Evolutionary conservation across 176 grass and related monocot genomes (phyloP).

Genomic region (Lolium perenne): DNA sequence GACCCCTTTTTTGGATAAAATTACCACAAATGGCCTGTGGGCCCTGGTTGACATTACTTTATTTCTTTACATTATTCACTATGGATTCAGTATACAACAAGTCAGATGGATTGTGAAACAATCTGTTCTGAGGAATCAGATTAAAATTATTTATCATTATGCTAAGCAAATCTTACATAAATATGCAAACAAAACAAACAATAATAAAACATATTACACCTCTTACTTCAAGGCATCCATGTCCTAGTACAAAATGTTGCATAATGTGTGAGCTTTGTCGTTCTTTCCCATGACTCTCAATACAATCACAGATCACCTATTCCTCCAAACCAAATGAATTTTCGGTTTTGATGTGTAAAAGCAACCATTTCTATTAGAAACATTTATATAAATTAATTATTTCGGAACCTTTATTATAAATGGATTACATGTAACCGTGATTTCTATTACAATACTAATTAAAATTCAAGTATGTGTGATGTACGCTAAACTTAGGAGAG

Average conservation of each 20-base stretch:
- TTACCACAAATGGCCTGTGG: neutral
- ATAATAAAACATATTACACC: neutral
- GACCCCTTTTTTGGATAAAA: neutral
- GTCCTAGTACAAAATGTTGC: too few species aligned
- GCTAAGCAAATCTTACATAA: neutral
- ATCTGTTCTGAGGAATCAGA: neutral
- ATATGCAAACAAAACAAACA: neutral
- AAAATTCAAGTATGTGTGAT: too few species aligned
- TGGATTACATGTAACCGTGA: too few species aligned
- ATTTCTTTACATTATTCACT: neutral
- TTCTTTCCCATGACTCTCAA: too few species aligned
- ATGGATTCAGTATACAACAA: neutral
- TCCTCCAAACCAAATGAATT: neutral
- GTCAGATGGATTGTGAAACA: neutral
- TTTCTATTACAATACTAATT: too few species aligned
- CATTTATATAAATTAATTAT: too few species aligned
- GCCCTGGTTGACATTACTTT: neutral
- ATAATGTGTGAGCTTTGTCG: too few species aligned
- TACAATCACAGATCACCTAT: neutral
- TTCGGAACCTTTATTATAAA: too few species aligned
- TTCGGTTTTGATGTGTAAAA: neutral
- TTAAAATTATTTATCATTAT: neutral
- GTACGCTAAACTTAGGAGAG: too few species aligned
- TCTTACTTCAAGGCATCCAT: neutral
- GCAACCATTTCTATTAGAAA: neutral